Conservation (phyloP, 768 basidiomycete species). For the Mycena leptocephala region DNA sequence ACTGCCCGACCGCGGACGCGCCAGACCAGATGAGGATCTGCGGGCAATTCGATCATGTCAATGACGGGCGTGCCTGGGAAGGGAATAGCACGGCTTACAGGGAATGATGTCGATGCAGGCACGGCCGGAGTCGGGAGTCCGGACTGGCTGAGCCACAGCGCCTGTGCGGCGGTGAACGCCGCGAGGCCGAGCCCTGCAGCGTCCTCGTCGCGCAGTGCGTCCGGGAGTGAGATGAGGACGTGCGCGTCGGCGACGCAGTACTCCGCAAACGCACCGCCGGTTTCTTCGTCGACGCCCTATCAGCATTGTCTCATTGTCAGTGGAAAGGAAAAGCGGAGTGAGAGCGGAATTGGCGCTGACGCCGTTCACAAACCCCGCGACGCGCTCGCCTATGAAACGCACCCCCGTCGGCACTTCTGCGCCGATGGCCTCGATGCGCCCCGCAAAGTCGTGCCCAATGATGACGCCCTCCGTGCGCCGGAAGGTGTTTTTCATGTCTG, state of each 20-base stretch:
- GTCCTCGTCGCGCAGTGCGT: conserved; percentile 33
- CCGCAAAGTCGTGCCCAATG: conserved; percentile 45
- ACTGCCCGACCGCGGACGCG: conserved; percentile 31
- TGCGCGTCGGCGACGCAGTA: conserved; percentile 38
- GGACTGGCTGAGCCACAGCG: conserved; percentile 31
- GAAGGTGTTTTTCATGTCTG: conserved; percentile 36
- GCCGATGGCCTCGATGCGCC: conserved; percentile 40
- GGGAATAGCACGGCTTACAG: conserved; percentile 7
- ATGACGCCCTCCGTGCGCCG: conserved; percentile 37
- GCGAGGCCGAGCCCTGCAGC: conserved; percentile 33
- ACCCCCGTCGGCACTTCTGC: conserved; percentile 32
- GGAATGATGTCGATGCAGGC: conserved; percentile 27
- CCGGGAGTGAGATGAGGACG: conserved; percentile 32
- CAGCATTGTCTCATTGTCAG: conserved; percentile 14
- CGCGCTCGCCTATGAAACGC: conserved; percentile 38
- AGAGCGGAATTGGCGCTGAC: conserved; percentile 13
- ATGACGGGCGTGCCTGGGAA: background rate
- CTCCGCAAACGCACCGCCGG: conserved; percentile 32
- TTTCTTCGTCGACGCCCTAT: conserved; percentile 25
- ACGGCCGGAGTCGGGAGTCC: conserved; percentile 33
- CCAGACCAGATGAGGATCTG: conserved; percentile 31
- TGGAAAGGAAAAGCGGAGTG: background rate
- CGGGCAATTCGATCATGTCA: too few species aligned
- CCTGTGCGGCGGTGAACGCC: conserved; percentile 37
- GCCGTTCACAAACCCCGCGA: conserved; percentile 44